Conservation (phyloP, 768 basidiomycete genomes). For the Termitomyces sp. region DNA sequence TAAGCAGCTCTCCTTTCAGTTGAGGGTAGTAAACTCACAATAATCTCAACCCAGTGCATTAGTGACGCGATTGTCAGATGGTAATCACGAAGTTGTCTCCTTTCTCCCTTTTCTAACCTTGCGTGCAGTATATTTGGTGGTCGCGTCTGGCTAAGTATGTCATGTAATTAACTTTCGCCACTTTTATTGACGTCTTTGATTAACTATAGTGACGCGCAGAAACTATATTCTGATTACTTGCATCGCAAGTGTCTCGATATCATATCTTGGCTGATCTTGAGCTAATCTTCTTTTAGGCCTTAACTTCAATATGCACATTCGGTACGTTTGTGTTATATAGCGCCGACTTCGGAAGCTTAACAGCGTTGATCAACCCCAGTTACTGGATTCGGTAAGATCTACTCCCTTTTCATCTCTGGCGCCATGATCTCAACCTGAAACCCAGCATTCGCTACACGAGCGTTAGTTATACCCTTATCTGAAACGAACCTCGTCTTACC, state of each 20-base stretch:
- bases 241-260: slow-evolving; percentile 13
- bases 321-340: slow-evolving; percentile 5
- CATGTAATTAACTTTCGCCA: not conserved
- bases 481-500: not conserved
- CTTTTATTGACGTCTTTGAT: not conserved
- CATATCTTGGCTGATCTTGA: not conserved
- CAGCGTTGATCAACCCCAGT: not conserved
- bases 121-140: slow-evolving; percentile 18
- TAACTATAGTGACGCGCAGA: slow-evolving; percentile 13
- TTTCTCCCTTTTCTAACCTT: not conserved
- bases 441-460: slow-evolving; percentile 22
- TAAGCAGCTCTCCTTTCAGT: not conserved
- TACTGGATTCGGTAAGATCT: slow-evolving; percentile 13
- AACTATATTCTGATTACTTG: slow-evolving; percentile 11
- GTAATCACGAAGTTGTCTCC: slow-evolving; percentile 13
- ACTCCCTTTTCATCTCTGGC: not conserved
- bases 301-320: slow-evolving; percentile 12
- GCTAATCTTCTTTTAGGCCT: not conserved
- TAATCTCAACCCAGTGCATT: slow-evolving; percentile 3
- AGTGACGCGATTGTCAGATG: slow-evolving; percentile 25
- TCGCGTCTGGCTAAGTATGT: slow-evolving; percentile 22
- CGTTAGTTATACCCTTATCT: slow-evolving; percentile 14
- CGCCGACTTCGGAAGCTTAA: not conserved
- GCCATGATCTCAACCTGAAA: not conserved
- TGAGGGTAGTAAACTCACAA: not conserved